Evolutionary conservation across 108 stramenopile species (phyloP).

Genomic region (Stephanodiscus triporus): DNA sequence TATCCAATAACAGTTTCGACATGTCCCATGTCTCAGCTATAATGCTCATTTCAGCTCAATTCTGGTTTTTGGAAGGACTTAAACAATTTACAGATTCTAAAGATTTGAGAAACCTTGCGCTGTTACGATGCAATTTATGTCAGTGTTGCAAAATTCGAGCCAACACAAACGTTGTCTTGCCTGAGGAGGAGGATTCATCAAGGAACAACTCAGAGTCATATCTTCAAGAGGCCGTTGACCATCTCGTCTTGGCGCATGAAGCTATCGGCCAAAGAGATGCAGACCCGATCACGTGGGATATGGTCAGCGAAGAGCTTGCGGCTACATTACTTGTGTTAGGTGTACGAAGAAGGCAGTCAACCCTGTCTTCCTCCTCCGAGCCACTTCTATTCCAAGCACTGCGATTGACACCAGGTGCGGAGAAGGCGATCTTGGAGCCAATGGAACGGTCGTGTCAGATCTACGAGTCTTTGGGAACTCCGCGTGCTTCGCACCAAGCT

Average conservation of each 20-base stretch:
- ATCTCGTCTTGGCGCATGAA: constrained; percentile 76
- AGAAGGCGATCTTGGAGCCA: constrained; percentile 77
- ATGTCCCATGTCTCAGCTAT: constrained; percentile 53
- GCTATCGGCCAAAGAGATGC: constrained; percentile 68
- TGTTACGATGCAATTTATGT: constrained; percentile 83
- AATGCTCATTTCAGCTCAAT: constrained; percentile 75
- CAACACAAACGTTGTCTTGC: constrained; percentile 56
- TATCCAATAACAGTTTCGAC: constrained; percentile 11
- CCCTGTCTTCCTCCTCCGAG: constrained; percentile 44
- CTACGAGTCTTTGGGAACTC: constrained; percentile 70
- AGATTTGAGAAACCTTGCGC: constrained; percentile 73
- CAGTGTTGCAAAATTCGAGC: constrained; percentile 81
- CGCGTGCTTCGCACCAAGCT: constrained; percentile 61
- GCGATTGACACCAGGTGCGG: constrained; percentile 70
- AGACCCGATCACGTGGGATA: constrained; percentile 81
- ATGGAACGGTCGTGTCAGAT: constrained; percentile 79
- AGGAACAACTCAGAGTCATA: constrained; percentile 70
- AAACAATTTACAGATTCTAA: constrained; percentile 59
- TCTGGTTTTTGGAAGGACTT: constrained; percentile 78
- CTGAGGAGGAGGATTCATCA: constrained; percentile 30
- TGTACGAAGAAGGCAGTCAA: constrained; percentile 77
- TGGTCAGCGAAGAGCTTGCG: constrained; percentile 85
- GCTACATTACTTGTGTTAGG: constrained; percentile 80
- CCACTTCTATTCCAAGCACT: constrained; percentile 61
- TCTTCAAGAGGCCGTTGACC: constrained; percentile 76